These are phyloP conservation scores for Stagonosporopsis vannaccii DNA, from an alignment of 2,329 filamentous ascomycete genomes.

Conservation along the genomic window DNA sequence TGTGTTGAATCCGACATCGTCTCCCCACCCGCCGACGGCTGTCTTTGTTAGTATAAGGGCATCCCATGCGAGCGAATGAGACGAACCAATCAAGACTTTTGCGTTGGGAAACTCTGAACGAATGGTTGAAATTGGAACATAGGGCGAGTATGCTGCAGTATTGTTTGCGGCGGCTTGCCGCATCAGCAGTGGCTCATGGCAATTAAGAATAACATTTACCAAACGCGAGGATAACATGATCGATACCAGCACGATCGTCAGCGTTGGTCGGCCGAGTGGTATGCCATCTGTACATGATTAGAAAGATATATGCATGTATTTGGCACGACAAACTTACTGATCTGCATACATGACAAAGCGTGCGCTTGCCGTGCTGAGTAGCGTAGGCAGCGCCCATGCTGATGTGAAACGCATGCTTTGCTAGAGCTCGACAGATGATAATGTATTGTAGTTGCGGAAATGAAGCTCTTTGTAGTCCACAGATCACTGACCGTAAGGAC, in stretches of 20 bases:
- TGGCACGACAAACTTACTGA: constrained; percentile 31
- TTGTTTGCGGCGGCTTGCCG: constrained; percentile 47
- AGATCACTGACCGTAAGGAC: not conserved
- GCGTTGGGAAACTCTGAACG: constrained; percentile 64
- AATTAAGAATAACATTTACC: constrained; percentile 1
- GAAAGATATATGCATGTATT: not conserved
- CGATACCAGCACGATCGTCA: constrained; percentile 43
- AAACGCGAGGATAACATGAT: constrained; percentile 48
- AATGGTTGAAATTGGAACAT: constrained; percentile 60
- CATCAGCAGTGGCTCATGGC: not conserved
- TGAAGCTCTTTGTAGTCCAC: constrained; percentile 7
- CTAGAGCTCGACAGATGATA: not conserved
- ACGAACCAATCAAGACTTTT: constrained; percentile 64
- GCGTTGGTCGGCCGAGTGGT: constrained; percentile 36
- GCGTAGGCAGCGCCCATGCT: constrained; percentile 22
- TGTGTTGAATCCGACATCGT: constrained; percentile 67
- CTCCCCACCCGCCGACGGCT: constrained; percentile 79
- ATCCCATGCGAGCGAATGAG: not conserved
- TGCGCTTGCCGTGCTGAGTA: constrained; percentile 23
- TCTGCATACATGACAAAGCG: constrained; percentile 46
- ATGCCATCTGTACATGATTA: constrained; percentile 38
- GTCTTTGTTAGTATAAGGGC: not conserved
- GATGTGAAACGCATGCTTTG: constrained; percentile 33
- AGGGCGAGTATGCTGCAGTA: constrained; percentile 59
- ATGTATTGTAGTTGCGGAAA: not conserved